These are phyloP conservation scores for Puccinia novopanici DNA, from an alignment of 1,284 basidiomycete species.

Conservation along the genomic window DNA sequence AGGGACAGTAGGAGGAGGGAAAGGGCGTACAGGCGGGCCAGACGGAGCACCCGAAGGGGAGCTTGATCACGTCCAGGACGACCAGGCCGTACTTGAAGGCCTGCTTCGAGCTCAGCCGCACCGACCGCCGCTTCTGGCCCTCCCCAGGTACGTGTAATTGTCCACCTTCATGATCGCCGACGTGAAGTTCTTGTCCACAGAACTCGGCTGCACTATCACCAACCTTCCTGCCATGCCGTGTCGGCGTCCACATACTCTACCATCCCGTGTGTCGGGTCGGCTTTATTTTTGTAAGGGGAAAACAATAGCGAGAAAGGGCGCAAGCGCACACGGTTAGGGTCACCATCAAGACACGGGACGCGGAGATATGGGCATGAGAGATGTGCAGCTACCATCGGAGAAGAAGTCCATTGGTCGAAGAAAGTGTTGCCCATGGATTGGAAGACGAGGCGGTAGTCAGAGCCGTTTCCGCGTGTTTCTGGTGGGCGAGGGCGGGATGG, in stretches of 20 bases:
- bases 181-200: constrained; percentile 59
- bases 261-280: constrained; percentile 78
- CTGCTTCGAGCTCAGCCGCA: constrained; percentile 72
- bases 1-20: too few relatives aligned
- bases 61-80: constrained; percentile 71
- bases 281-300: constrained; percentile 30
- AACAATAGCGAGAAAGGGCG: not conserved
- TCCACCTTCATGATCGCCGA: constrained; percentile 73
- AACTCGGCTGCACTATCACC: constrained; percentile 67
- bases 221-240: constrained; percentile 64
- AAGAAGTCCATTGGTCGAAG: constrained; percentile 48
- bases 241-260: constrained; percentile 65
- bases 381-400: constrained; percentile 16
- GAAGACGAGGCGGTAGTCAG: constrained; percentile 5
- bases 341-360: not conserved
- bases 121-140: constrained; percentile 67
- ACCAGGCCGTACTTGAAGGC: constrained; percentile 71
- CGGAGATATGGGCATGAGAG: too few relatives aligned
- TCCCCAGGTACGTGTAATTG: constrained; percentile 69
- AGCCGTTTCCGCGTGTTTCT: not conserved
- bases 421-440: constrained; percentile 35
- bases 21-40: constrained; percentile 71
- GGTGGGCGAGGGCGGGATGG: not conserved
- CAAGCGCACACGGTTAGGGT: too few relatives aligned
- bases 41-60: constrained; percentile 75